Conservation (phyloP, 495 filamentous ascomycete species). For the Pseudotulostoma volvatum region DNA sequence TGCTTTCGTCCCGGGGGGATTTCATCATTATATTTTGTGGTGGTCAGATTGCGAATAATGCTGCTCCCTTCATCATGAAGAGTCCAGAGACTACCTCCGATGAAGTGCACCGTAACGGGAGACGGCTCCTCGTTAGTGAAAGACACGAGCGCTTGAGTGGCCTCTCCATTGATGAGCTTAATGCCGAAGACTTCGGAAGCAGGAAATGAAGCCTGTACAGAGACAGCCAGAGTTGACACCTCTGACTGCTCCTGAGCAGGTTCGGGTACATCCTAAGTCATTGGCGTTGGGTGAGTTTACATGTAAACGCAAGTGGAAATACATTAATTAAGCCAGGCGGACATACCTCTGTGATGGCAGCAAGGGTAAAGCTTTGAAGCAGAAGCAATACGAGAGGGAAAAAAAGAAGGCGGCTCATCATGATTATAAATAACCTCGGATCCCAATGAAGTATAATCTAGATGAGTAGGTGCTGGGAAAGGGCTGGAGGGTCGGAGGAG, state of each 20-base stretch:
- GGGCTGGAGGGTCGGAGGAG: slow-evolving; percentile 9
- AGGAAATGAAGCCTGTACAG: slow-evolving; percentile 65
- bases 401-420: slow-evolving; percentile 59
- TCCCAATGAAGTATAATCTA: slow-evolving; percentile 3
- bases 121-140: slow-evolving; percentile 70
- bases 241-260: slow-evolving; percentile 30
- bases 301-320: neutral
- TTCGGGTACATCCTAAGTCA: slow-evolving; percentile 25
- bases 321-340: slow-evolving; percentile 2
- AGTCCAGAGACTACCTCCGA: slow-evolving; percentile 62
- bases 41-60: slow-evolving; percentile 72
- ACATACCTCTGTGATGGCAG: slow-evolving; percentile 46
- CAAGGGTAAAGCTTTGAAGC: slow-evolving; percentile 47
- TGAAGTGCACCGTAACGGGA: slow-evolving; percentile 56
- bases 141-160: slow-evolving; percentile 68
- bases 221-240: slow-evolving; percentile 50
- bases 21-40: slow-evolving; percentile 51
- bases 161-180: slow-evolving; percentile 83
- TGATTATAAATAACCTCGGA: slow-evolving; percentile 22
- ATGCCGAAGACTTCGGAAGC: slow-evolving; percentile 83
- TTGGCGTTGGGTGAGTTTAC: neutral
- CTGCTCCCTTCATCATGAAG: slow-evolving; percentile 36
- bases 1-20: slow-evolving; percentile 65
- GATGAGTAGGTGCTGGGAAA: slow-evolving; percentile 2
- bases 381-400: slow-evolving; percentile 54